Conservation (phyloP, 306 rosid species). For the cucumber (Cucumis sativus) region Cucumber_9930_V3 NC_026659.2:21799501-21800000, state of each 20-base stretch:
- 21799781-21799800: neutral
- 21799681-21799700: slow-evolving; percentile 20
- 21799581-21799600: neutral
- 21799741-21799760: neutral
- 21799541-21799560: neutral
- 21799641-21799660: neutral
- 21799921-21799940: neutral
- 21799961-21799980: too few species aligned
- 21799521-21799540: too few species aligned
- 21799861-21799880: neutral
- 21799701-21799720: neutral
- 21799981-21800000: too few species aligned
- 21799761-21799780: neutral
- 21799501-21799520: neutral
- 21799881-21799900: neutral
- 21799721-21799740: slow-evolving; percentile 2
- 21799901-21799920: neutral
- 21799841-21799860: neutral
- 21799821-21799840: neutral
- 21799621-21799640: slow-evolving; percentile 23
- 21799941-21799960: neutral
- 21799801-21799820: neutral
- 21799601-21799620: neutral
- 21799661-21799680: slow-evolving; percentile 8
- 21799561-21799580: neutral